phyloP scores from a whole-genome alignment of 192 early-diverging fungal species.

The Coemansia sp. region DNA sequence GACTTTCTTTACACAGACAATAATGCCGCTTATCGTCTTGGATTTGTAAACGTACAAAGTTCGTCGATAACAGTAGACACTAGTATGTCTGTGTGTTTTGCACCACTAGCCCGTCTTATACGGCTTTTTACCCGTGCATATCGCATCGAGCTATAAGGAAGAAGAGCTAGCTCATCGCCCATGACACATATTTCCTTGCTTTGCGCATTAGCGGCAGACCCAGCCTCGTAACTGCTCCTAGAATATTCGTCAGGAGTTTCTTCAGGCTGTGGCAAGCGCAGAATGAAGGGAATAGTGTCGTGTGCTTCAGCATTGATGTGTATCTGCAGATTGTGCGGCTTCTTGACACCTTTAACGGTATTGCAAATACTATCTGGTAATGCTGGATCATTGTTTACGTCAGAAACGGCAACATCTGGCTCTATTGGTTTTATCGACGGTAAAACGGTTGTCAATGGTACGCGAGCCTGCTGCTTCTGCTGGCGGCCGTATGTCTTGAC shows the following conservation, averaged over 20 bases:
- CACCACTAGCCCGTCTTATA: too few relatives aligned
- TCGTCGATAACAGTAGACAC: not conserved
- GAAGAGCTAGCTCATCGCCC: not conserved
- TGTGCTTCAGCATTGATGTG: not conserved
- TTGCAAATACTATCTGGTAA: not conserved
- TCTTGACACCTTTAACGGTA: not conserved
- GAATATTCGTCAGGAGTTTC: not conserved
- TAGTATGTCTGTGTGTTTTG: not conserved
- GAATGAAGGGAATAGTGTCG: not conserved
- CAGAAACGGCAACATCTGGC: not conserved
- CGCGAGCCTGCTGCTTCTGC: not conserved
- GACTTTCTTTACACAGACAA: not conserved
- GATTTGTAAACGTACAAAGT: not conserved
- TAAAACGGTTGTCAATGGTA: not conserved
- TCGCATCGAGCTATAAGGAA: slow-evolving; percentile 1
- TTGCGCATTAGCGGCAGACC: not conserved
- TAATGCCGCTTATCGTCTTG: not conserved
- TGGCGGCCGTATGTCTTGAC: slow-evolving; percentile 15
- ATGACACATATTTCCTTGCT: not conserved
- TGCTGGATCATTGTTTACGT: not conserved
- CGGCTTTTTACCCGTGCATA: not conserved
- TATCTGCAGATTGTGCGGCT: not conserved
- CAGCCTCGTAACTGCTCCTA: not conserved
- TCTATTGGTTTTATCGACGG: not conserved
- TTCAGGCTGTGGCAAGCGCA: not conserved